phyloP scores from a whole-genome alignment of 2,329 filamentous ascomycete species.

The Verticillium zaregamsianum region DNA sequence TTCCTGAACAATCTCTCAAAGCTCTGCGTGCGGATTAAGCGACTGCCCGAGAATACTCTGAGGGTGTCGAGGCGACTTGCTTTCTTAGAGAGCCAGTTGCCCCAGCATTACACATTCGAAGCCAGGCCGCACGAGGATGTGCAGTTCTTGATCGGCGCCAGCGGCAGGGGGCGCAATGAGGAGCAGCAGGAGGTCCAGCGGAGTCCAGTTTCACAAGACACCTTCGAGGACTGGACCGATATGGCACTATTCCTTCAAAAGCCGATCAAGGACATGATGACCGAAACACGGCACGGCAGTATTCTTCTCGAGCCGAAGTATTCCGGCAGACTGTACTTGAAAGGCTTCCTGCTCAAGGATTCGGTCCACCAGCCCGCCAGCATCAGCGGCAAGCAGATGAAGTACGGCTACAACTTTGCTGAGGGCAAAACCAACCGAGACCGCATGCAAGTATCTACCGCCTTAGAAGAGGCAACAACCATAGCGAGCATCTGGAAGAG shows the following conservation, averaged over 20 bases:
- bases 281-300: neutral
- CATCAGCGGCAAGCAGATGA: neutral
- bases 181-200: neutral
- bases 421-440: neutral
- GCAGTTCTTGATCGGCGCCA: neutral
- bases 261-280: neutral
- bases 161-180: neutral
- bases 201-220: neutral
- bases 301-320: neutral
- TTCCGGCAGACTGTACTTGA: neutral
- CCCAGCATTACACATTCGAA: neutral
- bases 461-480: neutral
- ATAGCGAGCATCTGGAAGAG: neutral
- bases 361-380: neutral
- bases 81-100: no score
- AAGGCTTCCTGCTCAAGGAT: neutral
- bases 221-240: neutral
- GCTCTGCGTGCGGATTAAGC: neutral
- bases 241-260: neutral
- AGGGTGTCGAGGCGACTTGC: neutral
- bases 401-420: neutral
- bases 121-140: neutral
- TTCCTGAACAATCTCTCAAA: constrained; percentile 14
- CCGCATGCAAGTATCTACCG: neutral
- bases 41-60: neutral